Base-by-base conservation (phyloP, 331 rosid species). In the Arachis monticola region DNA sequence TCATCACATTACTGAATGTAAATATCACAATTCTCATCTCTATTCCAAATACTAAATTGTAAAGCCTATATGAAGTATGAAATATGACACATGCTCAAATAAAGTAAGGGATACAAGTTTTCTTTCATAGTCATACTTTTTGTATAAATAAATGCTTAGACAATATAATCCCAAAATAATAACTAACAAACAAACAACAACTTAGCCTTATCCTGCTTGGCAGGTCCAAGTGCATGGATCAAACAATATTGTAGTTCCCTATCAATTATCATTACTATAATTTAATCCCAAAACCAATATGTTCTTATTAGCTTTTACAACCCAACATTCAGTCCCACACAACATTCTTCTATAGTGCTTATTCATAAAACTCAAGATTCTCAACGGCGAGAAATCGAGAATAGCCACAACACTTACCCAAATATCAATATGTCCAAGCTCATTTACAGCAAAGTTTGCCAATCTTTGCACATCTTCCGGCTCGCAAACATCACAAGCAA, bases 401-500 rank as follows among this genome's bases (percentile, higher is more conserved):
- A 66, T 35, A 22, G 57, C 50, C 66, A 74, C 30, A 70, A 59
- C 51, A 65, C 91, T 83, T 63, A 94, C 99, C 99, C 99, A 94
- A 81, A 94, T 90, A 80, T 90, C 96, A 67, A 94, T 76, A 66
- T 84, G 45, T 69, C 97, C 97, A 22, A 94, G 87, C 81, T 94
- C 85, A 41, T 66, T 72, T 12, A 87, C 72, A 48, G 96, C 88
- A 67, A 87, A 94, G 73, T 83, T 77, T 5, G 97, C 89, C 80
- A 92, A 78, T 22, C 87, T 92, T 69, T 83, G 88, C 53, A 92
- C 97, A 77, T 90, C 97, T 4, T 77, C 66, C 10, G 96, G 85
- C 64, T 90, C 88, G 44, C 93, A 87, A 76, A 94, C 99, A 82
- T 94, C 91, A 65, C 96, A 92, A 27, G 92, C 88, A 75, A 90